A percentile compares a stretch with the other conserved stretches of the same genome.
These are phyloP conservation scores for Melastoma candidum DNA, from an alignment of 441 rosid species.

Conservation along the genomic window DNA sequence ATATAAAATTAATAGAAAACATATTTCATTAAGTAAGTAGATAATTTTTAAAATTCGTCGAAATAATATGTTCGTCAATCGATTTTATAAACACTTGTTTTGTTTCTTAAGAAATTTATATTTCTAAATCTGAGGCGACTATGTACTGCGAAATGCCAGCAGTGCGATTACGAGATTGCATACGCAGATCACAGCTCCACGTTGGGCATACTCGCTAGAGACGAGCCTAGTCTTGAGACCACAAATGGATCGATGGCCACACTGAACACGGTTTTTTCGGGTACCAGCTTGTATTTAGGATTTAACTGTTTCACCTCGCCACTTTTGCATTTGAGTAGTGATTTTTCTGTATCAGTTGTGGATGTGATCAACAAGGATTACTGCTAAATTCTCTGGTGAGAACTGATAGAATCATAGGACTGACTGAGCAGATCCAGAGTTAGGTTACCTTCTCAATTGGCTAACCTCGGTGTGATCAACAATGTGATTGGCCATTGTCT, in stretches of 20 bases:
- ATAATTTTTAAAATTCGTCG: too few relatives aligned
- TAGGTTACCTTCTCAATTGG: constrained; percentile 91
- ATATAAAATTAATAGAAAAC: too few relatives aligned
- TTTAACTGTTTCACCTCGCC: neutral
- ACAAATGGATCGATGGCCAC: constrained; percentile 57
- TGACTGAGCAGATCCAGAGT: constrained; percentile 71
- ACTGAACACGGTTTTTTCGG: constrained; percentile 52
- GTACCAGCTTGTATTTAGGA: constrained; percentile 24
- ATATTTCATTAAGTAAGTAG: too few relatives aligned
- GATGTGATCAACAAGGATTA: constrained; percentile 87
- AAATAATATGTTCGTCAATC: constrained; percentile 27
- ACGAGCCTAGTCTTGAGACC: constrained; percentile 49
- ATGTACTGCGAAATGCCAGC: constrained; percentile 49
- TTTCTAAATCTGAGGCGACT: constrained; percentile 26
- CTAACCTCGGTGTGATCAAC: constrained; percentile 62
- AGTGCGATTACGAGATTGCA: constrained; percentile 91
- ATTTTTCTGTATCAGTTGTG: constrained; percentile 47
- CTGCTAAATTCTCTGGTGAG: constrained; percentile 54
- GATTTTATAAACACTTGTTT: constrained; percentile 59
- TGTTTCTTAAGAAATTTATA: constrained; percentile 49
- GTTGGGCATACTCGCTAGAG: constrained; percentile 79
- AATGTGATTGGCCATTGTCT: constrained; percentile 89
- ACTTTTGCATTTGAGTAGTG: neutral
- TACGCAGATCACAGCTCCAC: constrained; percentile 95
- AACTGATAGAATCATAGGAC: constrained; percentile 88